A percentile compares a stretch with the other conserved stretches of the same genome.
These are phyloP conservation scores for Metschnikowia amazonensis DNA, from an alignment of 805 yeast species.

Conservation along the genomic window DNA sequence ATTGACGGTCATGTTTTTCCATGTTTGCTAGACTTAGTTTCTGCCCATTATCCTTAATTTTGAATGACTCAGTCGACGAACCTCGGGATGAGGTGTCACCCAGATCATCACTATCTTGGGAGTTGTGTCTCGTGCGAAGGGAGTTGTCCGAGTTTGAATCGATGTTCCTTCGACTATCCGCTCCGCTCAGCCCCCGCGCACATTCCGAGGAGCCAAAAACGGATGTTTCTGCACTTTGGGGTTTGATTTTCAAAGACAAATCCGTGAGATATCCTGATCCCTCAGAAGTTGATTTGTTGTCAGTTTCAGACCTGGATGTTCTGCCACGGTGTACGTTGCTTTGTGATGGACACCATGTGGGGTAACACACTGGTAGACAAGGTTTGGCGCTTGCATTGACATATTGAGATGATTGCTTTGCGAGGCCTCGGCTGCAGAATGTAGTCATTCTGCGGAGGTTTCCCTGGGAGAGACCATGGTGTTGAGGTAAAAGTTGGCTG, in stretches of 20 bases:
- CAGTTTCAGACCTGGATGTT: constrained; percentile 14
- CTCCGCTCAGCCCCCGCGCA: constrained; percentile 7
- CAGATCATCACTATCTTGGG: constrained; percentile 1
- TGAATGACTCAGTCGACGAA: constrained; percentile 1
- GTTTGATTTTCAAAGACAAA: constrained; percentile 13
- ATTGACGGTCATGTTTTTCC: constrained; percentile 19
- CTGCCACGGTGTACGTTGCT: not conserved
- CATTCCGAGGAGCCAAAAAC: constrained; percentile 9
- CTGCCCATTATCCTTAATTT: constrained; percentile 8
- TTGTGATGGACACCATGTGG: constrained; percentile 3
- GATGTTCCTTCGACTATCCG: constrained; percentile 7
- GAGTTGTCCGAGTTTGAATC: not conserved
- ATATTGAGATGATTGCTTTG: constrained; percentile 3
- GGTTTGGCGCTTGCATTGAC: constrained; percentile 4
- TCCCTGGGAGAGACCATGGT: constrained; percentile 59
- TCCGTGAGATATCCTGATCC: constrained; percentile 15
- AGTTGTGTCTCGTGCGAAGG: not conserved
- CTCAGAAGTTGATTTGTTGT: constrained; percentile 13
- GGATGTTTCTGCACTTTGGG: constrained; percentile 13
- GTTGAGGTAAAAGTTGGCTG: constrained; percentile 38
- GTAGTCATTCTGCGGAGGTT: constrained; percentile 19
- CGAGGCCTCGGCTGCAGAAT: constrained; percentile 14
- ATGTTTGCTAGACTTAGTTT: constrained; percentile 18
- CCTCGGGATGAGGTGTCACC: not conserved
- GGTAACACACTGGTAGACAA: not conserved